phyloP scores from a whole-genome alignment of 2,329 filamentous ascomycete species.

The Dryadomyces quercivorus region DNA sequence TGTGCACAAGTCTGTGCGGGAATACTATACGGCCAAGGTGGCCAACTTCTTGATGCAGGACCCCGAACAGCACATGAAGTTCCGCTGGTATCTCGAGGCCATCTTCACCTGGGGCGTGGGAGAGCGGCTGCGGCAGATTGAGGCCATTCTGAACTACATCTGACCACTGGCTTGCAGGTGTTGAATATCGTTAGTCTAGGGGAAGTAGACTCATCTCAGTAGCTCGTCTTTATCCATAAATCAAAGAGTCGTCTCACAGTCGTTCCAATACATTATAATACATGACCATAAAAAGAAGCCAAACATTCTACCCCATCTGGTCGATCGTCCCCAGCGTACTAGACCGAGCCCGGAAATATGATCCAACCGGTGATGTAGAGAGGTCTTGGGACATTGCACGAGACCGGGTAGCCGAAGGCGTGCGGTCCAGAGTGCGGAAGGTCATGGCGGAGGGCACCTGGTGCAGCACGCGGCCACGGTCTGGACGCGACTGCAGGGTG shows the following conservation, averaged over 20 bases:
- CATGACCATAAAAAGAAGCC: too few species aligned
- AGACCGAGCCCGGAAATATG: too few species aligned
- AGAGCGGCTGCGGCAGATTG: not conserved
- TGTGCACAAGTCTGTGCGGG: not conserved
- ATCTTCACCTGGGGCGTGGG: not conserved
- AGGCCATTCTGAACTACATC: constrained; percentile 7
- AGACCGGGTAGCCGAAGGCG: too few species aligned
- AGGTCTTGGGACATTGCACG: too few species aligned
- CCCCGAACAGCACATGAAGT: not conserved
- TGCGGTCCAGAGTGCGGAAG: not conserved
- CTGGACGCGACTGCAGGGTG: not conserved
- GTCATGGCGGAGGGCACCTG: not conserved
- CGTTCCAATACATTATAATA: too few species aligned
- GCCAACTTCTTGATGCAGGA: not conserved
- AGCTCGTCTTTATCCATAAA: too few species aligned
- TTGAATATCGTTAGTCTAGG: not conserved
- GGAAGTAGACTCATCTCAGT: too few species aligned
- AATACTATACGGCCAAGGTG: not conserved
- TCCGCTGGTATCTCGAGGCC: not conserved
- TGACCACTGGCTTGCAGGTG: not conserved
- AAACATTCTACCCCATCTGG: too few species aligned
- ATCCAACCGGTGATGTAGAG: too few species aligned
- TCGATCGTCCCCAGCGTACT: too few species aligned
- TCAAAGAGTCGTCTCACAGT: too few species aligned
- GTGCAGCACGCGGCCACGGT: not conserved